phyloP scores from a whole-genome alignment of 2,329 filamentous ascomycete species.

The Arthroderma sp. region DNA sequence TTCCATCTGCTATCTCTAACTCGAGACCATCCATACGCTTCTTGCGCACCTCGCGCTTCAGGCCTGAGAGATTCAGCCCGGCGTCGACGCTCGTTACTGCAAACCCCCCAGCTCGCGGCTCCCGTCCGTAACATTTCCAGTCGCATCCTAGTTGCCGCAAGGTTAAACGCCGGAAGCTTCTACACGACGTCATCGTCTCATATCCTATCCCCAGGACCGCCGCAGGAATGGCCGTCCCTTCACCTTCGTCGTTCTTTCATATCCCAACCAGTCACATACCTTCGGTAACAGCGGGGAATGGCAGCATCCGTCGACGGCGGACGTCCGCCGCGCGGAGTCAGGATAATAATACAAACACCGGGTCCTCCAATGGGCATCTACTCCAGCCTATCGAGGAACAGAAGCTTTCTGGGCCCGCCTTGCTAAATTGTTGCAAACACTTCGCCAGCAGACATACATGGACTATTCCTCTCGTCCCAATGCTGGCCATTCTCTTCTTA shows the following conservation, averaged over 20 bases:
- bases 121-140: background rate
- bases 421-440: conserved; percentile 34
- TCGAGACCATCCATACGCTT: background rate
- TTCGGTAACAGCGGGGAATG: background rate
- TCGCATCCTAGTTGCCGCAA: background rate
- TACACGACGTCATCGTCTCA: background rate
- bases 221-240: background rate
- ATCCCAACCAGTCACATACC: background rate
- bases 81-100: background rate
- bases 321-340: background rate
- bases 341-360: background rate
- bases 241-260: background rate
- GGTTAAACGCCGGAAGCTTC: background rate
- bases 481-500: conserved; percentile 49
- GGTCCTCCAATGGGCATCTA: background rate
- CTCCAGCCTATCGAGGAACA: background rate
- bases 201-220: background rate
- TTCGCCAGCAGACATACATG: conserved; percentile 44
- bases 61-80: no score
- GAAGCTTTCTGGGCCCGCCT: conserved; percentile 29
- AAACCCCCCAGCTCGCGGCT: background rate
- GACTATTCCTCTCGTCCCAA: conserved; percentile 56
- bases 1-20: background rate
- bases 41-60: background rate
- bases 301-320: background rate